Percentiles rank a stretch among this genome's conserved stretches.
These are phyloP conservation scores for Lenwebbia sp. DNA, from an alignment of 345 rosid genomes.

Conservation along the genomic window DNA sequence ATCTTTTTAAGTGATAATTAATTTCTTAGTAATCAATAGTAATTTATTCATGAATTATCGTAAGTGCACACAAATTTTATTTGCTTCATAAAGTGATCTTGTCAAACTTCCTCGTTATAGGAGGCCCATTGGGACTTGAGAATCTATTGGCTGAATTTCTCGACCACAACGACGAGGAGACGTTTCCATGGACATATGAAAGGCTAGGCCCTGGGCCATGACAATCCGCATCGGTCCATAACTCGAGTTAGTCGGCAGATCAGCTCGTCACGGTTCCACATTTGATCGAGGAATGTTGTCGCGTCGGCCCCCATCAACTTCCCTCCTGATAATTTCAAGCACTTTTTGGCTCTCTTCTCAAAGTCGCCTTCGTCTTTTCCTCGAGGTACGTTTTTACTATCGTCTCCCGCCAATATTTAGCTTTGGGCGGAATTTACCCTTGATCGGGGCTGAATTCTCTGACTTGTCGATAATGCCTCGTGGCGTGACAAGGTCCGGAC, in stretches of 20 bases:
- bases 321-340: neutral
- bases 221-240: neutral
- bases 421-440: neutral
- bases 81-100: too few species aligned
- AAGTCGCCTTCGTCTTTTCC: neutral
- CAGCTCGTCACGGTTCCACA: fast-evolving
- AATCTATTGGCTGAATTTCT: too few species aligned
- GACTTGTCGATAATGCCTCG: fast-evolving
- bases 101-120: neutral
- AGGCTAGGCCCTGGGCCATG: fast-evolving
- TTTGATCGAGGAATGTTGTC: fast-evolving
- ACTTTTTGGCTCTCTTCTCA: neutral
- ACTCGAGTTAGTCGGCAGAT: too few species aligned
- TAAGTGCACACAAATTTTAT: too few species aligned
- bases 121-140: too few species aligned
- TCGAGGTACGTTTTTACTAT: neutral
- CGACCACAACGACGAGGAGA: too few species aligned
- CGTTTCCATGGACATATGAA: fast-evolving
- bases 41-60: too few species aligned
- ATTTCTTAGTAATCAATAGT: too few species aligned
- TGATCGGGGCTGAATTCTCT: neutral
- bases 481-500: fast-evolving
- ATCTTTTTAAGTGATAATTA: too few species aligned
- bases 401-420: neutral
- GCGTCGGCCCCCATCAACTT: neutral